Base-by-base conservation (phyloP, 2,329 filamentous ascomycete genomes). In the Chaetothyriales sp. region DNA sequence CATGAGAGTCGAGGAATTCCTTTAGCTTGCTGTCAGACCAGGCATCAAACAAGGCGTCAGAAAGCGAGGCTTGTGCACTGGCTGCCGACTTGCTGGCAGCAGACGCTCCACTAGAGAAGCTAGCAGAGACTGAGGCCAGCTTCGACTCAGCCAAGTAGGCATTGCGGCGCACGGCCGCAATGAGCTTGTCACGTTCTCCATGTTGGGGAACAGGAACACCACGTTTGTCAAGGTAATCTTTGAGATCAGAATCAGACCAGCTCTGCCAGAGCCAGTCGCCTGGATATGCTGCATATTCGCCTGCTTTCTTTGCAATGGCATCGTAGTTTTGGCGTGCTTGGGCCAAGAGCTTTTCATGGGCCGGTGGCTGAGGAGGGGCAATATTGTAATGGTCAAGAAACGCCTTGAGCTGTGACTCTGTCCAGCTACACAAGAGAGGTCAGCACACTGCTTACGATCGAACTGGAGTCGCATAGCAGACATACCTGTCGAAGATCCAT, bases 21-120 rank as follows among this genome's bases (percentile, higher is more conserved):
- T 96, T 96, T 65, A 98, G 76, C 66, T 94, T 74, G 61, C 77
- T 82, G 63, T 95, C 89, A 62, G 84, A 82, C 92, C 92, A 98
- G 3, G 85, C 81, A 60, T 94, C 82, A 62, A 96, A 84, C 49
- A 95, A 73, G 61, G 83, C 81, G 61, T 96, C 86, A 55, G 83
- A 86, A 43, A 96, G 70, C 46, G 80, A 83, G 48, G 82, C 73
- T 59, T 88, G 83, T 1, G 86, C 83, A 42, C 78, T 73, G 47
- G 82, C 79, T 10, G 83, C 81, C 44, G 78, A 83, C 36, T 79
- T 74, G 15, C 75, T 75, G 43, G 77, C 76, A 25, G 73, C 73
- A 12, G 74, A 70, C 43, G 75, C 66, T 9, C 50, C 55, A 49
- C 79, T 76, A 18, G 79, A 77, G 25, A 51, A 56, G 49, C 75